These are phyloP conservation scores for Malus fusca DNA, from an alignment of 306 rosid genomes.

Conservation along the genomic window DNA sequence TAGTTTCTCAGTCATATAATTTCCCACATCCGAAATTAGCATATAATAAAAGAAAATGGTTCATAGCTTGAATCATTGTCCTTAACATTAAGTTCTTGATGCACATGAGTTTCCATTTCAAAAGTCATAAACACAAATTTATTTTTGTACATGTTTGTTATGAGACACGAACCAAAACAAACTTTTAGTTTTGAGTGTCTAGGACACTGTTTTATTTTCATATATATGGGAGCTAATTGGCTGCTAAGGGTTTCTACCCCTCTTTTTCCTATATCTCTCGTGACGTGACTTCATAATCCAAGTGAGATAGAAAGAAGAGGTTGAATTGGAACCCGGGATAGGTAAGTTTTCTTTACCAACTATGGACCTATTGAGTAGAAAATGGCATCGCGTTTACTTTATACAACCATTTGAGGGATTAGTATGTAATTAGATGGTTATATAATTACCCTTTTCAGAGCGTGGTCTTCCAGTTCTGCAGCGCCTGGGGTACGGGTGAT, in stretches of 20 bases:
- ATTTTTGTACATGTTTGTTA: no score
- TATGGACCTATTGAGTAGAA: no score
- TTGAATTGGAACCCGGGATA: no score
- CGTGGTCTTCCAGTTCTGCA: slow-evolving; percentile 70
- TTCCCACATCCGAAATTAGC: neutral
- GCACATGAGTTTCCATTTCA: neutral
- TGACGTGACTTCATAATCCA: no score
- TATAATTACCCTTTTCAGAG: slow-evolving; percentile 33
- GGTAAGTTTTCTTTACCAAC: no score
- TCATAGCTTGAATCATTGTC: neutral
- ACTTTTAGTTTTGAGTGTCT: no score
- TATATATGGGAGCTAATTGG: no score
- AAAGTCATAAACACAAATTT: neutral
- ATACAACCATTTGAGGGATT: neutral
- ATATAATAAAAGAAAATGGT: neutral
- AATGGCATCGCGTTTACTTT: neutral
- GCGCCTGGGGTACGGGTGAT: slow-evolving; percentile 57
- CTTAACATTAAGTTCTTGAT: neutral
- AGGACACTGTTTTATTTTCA: no score
- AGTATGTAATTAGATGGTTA: neutral
- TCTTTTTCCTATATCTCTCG: no score
- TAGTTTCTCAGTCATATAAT: neutral
- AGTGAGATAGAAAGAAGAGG: no score
- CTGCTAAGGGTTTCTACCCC: no score
- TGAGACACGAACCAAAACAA: no score